Evolutionary conservation across 768 basidiomycete genomes (phyloP).

Genomic region (Cystobasidium onofrii): DNA sequence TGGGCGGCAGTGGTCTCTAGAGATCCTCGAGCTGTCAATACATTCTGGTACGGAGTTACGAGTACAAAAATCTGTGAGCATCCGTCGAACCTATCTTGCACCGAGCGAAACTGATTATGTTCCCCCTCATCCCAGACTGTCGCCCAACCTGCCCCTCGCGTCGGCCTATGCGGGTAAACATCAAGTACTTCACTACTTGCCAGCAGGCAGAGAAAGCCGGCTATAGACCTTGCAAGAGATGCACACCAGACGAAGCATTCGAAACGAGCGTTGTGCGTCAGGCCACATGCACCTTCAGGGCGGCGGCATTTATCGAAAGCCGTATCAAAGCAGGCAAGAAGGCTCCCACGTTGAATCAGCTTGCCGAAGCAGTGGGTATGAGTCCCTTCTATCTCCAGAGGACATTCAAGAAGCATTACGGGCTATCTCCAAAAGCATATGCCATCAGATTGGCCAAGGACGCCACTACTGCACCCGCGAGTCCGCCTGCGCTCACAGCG

Average conservation of each 20-base stretch:
- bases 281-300: background rate
- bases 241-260: background rate
- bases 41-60: background rate
- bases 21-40: background rate
- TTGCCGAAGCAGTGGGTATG: background rate
- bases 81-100: background rate
- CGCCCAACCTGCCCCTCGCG: background rate
- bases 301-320: background rate
- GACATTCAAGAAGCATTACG: background rate
- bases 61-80: background rate
- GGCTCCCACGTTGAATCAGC: background rate
- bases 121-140: background rate
- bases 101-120: background rate
- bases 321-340: background rate
- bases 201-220: background rate
- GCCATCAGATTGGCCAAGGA: background rate
- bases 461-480: background rate
- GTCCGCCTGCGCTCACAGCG: background rate
- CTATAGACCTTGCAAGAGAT: background rate
- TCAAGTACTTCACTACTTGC: background rate
- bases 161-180: background rate
- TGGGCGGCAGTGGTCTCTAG: background rate
- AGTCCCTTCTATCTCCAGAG: background rate
- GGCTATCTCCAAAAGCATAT: background rate
- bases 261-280: background rate